Conservation (phyloP, 2,329 filamentous ascomycete genomes). For the Fusarium sterilihyphosum region DNA sequence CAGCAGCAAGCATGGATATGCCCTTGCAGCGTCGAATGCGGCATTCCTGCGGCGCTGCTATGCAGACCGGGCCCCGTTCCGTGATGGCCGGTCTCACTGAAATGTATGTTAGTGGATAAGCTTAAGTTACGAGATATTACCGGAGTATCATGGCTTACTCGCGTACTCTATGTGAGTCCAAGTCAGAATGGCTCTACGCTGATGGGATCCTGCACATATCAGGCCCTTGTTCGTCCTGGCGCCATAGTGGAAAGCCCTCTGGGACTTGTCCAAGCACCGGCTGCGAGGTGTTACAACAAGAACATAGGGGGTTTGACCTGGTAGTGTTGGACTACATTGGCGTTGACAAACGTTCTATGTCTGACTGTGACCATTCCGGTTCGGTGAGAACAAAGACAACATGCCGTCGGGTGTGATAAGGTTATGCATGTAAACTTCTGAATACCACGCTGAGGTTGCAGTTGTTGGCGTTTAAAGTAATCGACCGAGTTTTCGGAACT, state of each 20-base stretch:
- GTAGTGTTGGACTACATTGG: neutral
- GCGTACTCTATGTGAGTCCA: neutral
- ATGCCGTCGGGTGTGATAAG: neutral
- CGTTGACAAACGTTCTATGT: neutral
- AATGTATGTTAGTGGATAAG: neutral
- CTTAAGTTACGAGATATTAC: neutral
- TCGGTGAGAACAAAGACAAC: neutral
- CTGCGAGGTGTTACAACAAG: neutral
- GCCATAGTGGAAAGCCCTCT: neutral
- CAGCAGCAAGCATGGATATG: neutral
- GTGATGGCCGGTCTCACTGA: neutral
- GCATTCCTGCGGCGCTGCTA: neutral
- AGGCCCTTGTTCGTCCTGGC: neutral
- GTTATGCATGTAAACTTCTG: rapidly evolving
- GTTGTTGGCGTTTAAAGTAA: neutral
- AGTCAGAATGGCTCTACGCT: neutral
- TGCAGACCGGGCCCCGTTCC: neutral
- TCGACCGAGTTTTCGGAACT: neutral
- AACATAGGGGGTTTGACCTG: neutral
- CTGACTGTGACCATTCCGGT: neutral
- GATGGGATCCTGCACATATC: neutral
- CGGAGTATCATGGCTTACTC: neutral
- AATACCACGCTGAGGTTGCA: neutral
- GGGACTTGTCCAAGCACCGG: neutral
- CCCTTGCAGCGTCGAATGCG: neutral